phyloP scores from a whole-genome alignment of 352 stramenopile species.

The Plasmopara halstedii region DNA sequence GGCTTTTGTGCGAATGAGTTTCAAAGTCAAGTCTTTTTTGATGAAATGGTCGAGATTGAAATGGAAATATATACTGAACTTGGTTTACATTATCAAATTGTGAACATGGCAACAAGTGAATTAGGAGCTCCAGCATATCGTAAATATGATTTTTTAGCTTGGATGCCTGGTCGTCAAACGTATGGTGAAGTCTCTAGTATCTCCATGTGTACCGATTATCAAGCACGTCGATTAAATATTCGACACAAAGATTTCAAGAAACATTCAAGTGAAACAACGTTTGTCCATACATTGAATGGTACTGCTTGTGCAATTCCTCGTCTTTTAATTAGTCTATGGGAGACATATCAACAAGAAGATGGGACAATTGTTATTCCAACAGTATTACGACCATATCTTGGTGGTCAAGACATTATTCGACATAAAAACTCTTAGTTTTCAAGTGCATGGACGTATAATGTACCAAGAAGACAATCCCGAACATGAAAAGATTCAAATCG shows the following conservation, averaged over 20 bases:
- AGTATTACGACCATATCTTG: constrained; percentile 76
- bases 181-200: constrained; percentile 82
- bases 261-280: constrained; percentile 37
- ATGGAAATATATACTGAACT: constrained; percentile 69
- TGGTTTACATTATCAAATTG: constrained; percentile 67
- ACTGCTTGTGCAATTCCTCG: constrained; percentile 78
- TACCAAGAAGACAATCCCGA: constrained; percentile 34
- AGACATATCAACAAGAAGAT: constrained; percentile 77
- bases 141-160: constrained; percentile 85
- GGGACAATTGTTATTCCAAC: constrained; percentile 72
- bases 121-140: constrained; percentile 73
- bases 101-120: constrained; percentile 82
- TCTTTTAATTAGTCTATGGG: constrained; percentile 77
- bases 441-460: constrained; percentile 21
- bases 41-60: constrained; percentile 79
- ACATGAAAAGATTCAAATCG: constrained; percentile 37
- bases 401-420: constrained; percentile 58
- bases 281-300: constrained; percentile 86
- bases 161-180: constrained; percentile 73
- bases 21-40: constrained; percentile 59
- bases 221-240: constrained; percentile 80
- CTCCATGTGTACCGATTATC: constrained; percentile 88
- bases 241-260: constrained; percentile 65
- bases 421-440: constrained; percentile 8
- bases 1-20: constrained; percentile 63